Evolutionary conservation across 495 filamentous ascomycete species (phyloP).

Genomic region (Trichocladium uniseriatum): DNA sequence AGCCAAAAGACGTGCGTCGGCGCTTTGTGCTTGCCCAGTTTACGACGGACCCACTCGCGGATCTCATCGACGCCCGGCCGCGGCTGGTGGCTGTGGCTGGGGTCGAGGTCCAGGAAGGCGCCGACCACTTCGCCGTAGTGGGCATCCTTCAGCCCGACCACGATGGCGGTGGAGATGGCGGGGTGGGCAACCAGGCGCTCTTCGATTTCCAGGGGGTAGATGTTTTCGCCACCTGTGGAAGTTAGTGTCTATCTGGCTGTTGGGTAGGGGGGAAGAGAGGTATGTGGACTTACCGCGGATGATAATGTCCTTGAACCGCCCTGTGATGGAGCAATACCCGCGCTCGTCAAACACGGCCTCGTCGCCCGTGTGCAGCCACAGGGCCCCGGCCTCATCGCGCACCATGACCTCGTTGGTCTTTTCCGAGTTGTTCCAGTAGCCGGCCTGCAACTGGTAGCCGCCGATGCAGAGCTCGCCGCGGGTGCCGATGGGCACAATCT

Average conservation of each 20-base stretch:
- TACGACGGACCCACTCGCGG: conserved; percentile 49
- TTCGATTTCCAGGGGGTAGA: conserved; percentile 66
- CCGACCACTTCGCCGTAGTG: conserved; percentile 61
- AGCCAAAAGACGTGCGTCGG: conserved; percentile 58
- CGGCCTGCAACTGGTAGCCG: conserved; percentile 58
- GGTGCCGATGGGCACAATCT: conserved; percentile 48
- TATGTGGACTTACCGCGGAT: conserved; percentile 39
- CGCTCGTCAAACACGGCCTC: conserved; percentile 56
- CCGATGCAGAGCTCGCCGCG: conserved; percentile 59
- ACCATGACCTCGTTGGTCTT: conserved; percentile 56
- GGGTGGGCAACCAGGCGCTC: conserved; percentile 53
- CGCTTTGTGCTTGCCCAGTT: conserved; percentile 58
- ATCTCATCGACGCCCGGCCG: conserved; percentile 41
- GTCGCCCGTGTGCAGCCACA: conserved; percentile 63
- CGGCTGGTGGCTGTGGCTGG: conserved; percentile 11
- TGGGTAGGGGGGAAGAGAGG: background rate
- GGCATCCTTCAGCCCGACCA: conserved; percentile 52
- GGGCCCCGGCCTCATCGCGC: conserved; percentile 46
- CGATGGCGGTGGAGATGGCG: conserved; percentile 45
- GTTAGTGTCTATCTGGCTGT: background rate
- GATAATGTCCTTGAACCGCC: conserved; percentile 57
- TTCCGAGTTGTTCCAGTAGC: conserved; percentile 62
- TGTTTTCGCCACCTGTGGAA: conserved; percentile 48
- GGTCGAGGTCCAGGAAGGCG: conserved; percentile 44
- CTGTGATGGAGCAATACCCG: conserved; percentile 57